Base-by-base conservation (phyloP, 2,329 filamentous ascomycete genomes). In the Dactylellina leptospora region DNA sequence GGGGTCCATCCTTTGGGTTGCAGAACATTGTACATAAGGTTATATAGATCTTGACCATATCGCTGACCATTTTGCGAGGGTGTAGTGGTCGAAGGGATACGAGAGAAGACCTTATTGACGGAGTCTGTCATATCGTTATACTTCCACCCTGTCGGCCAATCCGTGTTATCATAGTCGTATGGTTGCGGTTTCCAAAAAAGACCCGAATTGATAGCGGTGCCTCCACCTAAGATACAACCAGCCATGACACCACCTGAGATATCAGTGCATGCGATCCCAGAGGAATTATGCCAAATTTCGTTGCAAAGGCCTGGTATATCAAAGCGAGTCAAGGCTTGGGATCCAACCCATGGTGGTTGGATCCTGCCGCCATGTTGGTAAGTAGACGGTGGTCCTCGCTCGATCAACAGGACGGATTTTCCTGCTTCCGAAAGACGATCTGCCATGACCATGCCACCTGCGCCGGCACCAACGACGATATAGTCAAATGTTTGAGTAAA, bases 121-220 rank as follows among this genome's bases (percentile, higher is more conserved):
- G 89, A 85, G 22, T 81, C 78, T 70, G 81, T 80, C 77, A 91
- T 84, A 75, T 91, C 88, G 4, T 80, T 78, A 16, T 86, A 83
- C 79, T 89, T 87, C 90, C 90, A 92, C 27, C 89, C 89, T 1
- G 80, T 74, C 0, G 90, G 90, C 81, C 90, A 92, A 78, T 89
- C 89, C 78, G 85, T 83, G 27, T 56, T 58, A 77, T 92, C 87
- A 82, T 89, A 92, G 77, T 92, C 90, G 5, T 81, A 78, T 3
- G 84, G 82, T 71, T 87, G 85, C 0, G 89, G 85, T 81, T 84
- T 56, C 48, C 59, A 74, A 40, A 76, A 90, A 30, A 90, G 82
- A 45, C 86, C 87, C 54, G 88, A 85, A 75, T 90, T 91, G 76
- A 90, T 82, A 25, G 86, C 85, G 11, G 86, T 85, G 5, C 86